Percentiles rank a stretch among this genome's conserved stretches.
Conservation (phyloP, 208 protist species). For the Trypanosoma platydactyli region DNA sequence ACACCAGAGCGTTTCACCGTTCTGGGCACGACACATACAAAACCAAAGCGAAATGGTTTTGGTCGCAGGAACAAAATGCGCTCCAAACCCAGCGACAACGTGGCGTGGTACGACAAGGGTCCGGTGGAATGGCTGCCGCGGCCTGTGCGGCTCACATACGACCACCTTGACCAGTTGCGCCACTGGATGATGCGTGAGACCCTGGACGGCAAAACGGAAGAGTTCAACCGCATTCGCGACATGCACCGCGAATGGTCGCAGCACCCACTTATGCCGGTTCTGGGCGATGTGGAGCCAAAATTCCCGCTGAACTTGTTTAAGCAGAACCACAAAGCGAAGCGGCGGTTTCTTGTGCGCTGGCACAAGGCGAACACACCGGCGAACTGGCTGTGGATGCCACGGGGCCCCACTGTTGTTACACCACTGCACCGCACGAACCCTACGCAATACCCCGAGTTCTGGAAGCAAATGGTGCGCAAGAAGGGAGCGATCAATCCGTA, state of each 20-base stretch:
- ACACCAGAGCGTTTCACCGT: slow-evolving; percentile 76
- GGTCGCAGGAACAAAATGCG: slow-evolving; percentile 88
- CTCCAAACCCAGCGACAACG: slow-evolving; percentile 87
- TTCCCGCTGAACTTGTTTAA: slow-evolving; percentile 91
- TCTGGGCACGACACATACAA: slow-evolving; percentile 68
- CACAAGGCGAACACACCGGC: slow-evolving; percentile 89
- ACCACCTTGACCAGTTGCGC: slow-evolving; percentile 75
- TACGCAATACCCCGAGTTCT: slow-evolving; percentile 78
- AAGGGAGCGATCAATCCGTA: slow-evolving; percentile 4
- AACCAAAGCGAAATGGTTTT: slow-evolving; percentile 66
- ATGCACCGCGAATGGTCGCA: slow-evolving; percentile 88
- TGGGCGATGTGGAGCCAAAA: slow-evolving; percentile 88
- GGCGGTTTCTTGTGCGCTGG: slow-evolving; percentile 83
- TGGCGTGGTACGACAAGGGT: slow-evolving; percentile 89
- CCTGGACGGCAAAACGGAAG: slow-evolving; percentile 58
- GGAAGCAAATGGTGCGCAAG: slow-evolving; percentile 53
- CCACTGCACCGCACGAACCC: slow-evolving; percentile 68
- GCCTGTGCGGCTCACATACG: slow-evolving; percentile 79
- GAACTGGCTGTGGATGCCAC: slow-evolving; percentile 89
- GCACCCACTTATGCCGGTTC: slow-evolving; percentile 85
- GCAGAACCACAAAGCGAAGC: slow-evolving; percentile 85
- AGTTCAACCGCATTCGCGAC: slow-evolving; percentile 75
- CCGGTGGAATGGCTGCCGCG: slow-evolving; percentile 90
- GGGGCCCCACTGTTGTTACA: slow-evolving; percentile 46
- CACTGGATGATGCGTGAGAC: slow-evolving; percentile 92